A percentile compares a stretch with the other conserved stretches of the same genome.
phyloP scores from a whole-genome alignment of 768 basidiomycete genomes.

The Leccinum ochraceum region DNA sequence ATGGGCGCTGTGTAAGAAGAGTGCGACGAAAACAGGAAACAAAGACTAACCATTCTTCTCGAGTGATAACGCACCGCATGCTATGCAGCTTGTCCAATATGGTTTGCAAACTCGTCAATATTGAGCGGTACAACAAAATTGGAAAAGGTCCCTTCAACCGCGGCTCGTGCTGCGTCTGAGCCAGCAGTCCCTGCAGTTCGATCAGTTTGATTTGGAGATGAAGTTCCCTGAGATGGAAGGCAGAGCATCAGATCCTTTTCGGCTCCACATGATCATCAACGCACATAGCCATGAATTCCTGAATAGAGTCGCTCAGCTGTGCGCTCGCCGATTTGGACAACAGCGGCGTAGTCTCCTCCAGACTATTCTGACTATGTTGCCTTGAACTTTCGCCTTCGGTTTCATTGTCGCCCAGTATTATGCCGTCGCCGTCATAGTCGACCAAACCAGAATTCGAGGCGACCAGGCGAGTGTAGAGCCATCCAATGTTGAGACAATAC shows the following conservation, averaged over 20 bases:
- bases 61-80: constrained; percentile 95
- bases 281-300: constrained; percentile 92
- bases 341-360: constrained; percentile 35
- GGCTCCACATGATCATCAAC: constrained; percentile 21
- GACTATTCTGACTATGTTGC: neutral
- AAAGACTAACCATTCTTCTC: constrained; percentile 81
- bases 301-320: constrained; percentile 61
- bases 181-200: constrained; percentile 79
- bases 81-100: constrained; percentile 90
- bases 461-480: constrained; percentile 92
- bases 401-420: constrained; percentile 6
- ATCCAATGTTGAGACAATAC: constrained; percentile 91
- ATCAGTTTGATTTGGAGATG: constrained; percentile 92
- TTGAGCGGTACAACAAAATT: constrained; percentile 76
- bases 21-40: constrained; percentile 4
- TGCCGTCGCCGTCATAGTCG: constrained; percentile 36
- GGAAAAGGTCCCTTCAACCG: constrained; percentile 97
- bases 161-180: constrained; percentile 90
- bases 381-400: neutral
- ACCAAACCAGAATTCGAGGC: constrained; percentile 79
- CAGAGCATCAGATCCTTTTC: constrained; percentile 6
- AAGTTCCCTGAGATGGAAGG: constrained; percentile 67
- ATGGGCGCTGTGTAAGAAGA: constrained; percentile 9
- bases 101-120: constrained; percentile 79
- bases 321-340: constrained; percentile 39